Evolutionary conservation across 2,329 filamentous ascomycete genomes (phyloP).

Genomic region (Colletotrichum sp.): DNA sequence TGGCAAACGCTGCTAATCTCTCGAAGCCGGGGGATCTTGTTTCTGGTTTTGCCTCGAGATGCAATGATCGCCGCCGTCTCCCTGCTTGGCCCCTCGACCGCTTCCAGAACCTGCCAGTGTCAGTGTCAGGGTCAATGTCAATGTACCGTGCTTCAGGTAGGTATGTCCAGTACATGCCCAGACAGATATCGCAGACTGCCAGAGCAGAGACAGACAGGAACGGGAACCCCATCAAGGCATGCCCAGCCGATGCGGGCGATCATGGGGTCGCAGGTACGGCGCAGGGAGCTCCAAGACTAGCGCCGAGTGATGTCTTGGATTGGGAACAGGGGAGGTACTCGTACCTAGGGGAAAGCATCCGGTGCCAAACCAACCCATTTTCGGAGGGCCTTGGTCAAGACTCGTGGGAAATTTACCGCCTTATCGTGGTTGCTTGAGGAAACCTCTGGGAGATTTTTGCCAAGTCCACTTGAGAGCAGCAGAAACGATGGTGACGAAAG

Average conservation of each 20-base stretch:
- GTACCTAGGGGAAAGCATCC: not conserved
- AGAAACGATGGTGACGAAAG: not conserved
- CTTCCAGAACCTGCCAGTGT: not conserved
- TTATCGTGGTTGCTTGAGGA: not conserved
- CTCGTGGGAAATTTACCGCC: not conserved
- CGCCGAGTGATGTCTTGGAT: conserved; percentile 1
- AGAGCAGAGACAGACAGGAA: not conserved
- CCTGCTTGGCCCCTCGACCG: not conserved
- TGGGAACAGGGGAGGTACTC: not conserved
- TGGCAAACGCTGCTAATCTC: not conserved
- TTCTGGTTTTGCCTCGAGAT: not conserved
- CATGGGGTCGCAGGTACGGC: conserved; percentile 17
- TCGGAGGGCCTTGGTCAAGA: not conserved
- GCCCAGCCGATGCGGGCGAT: conserved; percentile 18
- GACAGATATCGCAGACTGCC: not conserved
- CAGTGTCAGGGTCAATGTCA: not conserved
- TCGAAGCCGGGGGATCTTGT: not conserved
- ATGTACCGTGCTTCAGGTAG: not conserved
- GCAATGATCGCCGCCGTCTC: not conserved
- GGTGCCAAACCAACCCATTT: not conserved
- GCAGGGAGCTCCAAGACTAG: conserved; percentile 9
- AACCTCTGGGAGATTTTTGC: not conserved
- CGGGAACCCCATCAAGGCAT: conserved; percentile 13
- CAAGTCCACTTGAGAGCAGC: not conserved
- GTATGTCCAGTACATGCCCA: not conserved